These are phyloP conservation scores for Rhizomucor miehei DNA, from an alignment of 371 early-diverging fungal species.

Conservation along the genomic window DNA sequence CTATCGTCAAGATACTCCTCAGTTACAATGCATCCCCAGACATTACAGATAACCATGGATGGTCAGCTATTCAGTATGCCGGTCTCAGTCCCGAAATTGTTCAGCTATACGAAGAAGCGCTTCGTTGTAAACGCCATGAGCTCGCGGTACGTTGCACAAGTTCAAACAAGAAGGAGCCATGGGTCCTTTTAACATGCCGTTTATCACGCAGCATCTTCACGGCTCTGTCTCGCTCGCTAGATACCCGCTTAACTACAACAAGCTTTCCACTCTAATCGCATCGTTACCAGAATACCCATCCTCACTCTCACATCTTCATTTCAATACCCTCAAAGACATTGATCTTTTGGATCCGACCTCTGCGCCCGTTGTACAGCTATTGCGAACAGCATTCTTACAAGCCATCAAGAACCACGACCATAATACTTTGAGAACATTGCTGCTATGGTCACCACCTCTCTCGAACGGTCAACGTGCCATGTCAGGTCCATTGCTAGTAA, in stretches of 20 bases:
- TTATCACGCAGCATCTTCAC: constrained; percentile 7
- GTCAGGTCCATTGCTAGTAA: constrained; percentile 43
- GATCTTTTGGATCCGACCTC: constrained; percentile 35
- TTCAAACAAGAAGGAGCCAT: not conserved
- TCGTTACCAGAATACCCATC: constrained; percentile 43
- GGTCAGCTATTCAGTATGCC: constrained; percentile 71
- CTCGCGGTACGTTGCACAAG: constrained; percentile 32
- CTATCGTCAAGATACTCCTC: constrained; percentile 57
- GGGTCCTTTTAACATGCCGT: not conserved
- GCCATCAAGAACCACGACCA: constrained; percentile 65
- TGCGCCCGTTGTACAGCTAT: constrained; percentile 31
- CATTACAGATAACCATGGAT: constrained; percentile 65
- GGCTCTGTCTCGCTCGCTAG: constrained; percentile 28
- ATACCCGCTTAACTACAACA: constrained; percentile 49
- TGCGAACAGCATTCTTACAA: constrained; percentile 50
- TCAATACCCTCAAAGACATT: constrained; percentile 32
- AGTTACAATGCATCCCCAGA: constrained; percentile 59
- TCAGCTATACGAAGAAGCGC: constrained; percentile 54
- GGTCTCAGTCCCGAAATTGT: constrained; percentile 61
- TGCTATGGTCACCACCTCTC: constrained; percentile 46
- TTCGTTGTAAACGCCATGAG: constrained; percentile 51
- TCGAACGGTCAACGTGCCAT: constrained; percentile 18
- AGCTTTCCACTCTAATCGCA: constrained; percentile 48
- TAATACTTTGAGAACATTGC: constrained; percentile 48
- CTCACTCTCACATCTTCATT: constrained; percentile 47